These are phyloP conservation scores for Cryptosporidium meleagridis DNA, from an alignment of 169 alveolate genomes.

Conservation along the genomic window DNA sequence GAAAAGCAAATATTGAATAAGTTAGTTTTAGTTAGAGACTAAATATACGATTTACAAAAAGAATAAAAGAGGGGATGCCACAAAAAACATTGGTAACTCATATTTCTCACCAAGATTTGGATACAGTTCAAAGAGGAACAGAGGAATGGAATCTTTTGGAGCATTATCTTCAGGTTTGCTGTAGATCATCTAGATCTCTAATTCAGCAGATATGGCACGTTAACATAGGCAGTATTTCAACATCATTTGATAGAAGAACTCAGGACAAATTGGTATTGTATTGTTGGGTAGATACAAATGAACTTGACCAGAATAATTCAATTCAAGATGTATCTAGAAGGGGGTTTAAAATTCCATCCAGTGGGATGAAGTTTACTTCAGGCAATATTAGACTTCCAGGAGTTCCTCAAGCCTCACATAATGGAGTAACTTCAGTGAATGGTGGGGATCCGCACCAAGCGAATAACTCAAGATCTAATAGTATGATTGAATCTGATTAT, in stretches of 20 bases:
- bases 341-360: conserved; percentile 85
- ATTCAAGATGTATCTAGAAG: conserved; percentile 89
- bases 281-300: conserved; percentile 85
- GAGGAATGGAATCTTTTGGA: conserved; percentile 71
- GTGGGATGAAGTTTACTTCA: conserved; percentile 86
- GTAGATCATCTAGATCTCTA: conserved; percentile 67
- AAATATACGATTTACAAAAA: neutral
- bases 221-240: conserved; percentile 42
- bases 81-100: conserved; percentile 54
- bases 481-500: conserved; percentile 70
- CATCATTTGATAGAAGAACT: conserved; percentile 72
- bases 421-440: neutral
- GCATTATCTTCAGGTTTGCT: conserved; percentile 68
- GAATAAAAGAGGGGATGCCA: neutral
- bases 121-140: conserved; percentile 71
- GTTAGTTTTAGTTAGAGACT: neutral
- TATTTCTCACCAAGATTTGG: conserved; percentile 57
- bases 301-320: conserved; percentile 86
- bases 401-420: conserved; percentile 39
- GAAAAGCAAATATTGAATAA: neutral
- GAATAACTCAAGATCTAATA: neutral
- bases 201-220: conserved; percentile 73
- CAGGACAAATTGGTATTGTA: conserved; percentile 83
- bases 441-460: neutral
- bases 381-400: conserved; percentile 87